These are phyloP conservation scores for Aristolochia contorta DNA, from an alignment of 164 flowering plant species.

Conservation along the genomic window DNA sequence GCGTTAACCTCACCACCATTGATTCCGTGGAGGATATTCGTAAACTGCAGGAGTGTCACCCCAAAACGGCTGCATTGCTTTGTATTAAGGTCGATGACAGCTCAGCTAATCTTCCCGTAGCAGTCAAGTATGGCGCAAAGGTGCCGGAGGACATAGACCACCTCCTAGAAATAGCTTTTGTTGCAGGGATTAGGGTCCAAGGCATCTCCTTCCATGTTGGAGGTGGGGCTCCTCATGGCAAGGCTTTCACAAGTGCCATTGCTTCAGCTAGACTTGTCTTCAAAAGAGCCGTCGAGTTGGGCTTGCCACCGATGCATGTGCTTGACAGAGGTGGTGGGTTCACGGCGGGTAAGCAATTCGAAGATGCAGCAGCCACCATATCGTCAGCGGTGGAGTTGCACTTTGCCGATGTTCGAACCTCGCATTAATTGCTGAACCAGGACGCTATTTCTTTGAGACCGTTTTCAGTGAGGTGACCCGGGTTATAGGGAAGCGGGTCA, in stretches of 20 bases:
- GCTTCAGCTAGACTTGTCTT: not conserved
- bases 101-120: not conserved
- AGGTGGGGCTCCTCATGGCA: not conserved
- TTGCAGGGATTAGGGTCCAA: not conserved
- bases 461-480: slow-evolving; percentile 1
- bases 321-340: slow-evolving; percentile 12
- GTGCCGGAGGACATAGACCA: slow-evolving; percentile 1
- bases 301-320: not conserved
- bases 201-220: slow-evolving; percentile 1
- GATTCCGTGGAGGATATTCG: not conserved
- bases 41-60: not conserved
- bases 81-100: not conserved
- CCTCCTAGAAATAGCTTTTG: slow-evolving; percentile 1
- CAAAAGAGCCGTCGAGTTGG: not conserved
- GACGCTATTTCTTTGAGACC: slow-evolving; percentile 5
- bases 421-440: slow-evolving; percentile 1
- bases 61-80: slow-evolving; percentile 3
- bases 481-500: slow-evolving; percentile 11
- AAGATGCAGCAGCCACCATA: not conserved
- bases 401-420: not conserved
- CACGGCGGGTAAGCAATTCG: not conserved
- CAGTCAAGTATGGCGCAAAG: not conserved
- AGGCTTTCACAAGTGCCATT: not conserved
- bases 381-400: not conserved
- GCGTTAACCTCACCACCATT: not conserved